Base-by-base conservation (phyloP, 2,329 filamentous ascomycete species). In the Fusarium buharicum region DNA sequence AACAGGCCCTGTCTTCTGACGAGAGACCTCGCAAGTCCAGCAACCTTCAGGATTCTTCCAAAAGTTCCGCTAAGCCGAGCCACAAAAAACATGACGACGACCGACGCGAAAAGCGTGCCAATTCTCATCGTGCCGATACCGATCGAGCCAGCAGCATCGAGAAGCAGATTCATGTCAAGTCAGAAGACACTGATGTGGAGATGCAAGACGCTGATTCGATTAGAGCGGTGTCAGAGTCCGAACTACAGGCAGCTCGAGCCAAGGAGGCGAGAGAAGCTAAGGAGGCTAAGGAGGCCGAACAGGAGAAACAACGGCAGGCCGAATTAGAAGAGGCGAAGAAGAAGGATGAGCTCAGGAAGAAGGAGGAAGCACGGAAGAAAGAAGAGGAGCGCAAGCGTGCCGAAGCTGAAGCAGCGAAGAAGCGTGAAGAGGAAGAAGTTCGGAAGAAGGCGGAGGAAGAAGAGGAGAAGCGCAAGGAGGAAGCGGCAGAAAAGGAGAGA, bases 141-240 rank as follows among this genome's bases (percentile, higher is more conserved):
- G 71, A 74, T 14, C 82, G 81, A 59, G 74, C 74, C 3, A 70
- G 67, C 10, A 70, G 75, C 3, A 73, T 75, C 4, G 83, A 85
- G 36, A 83, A 81, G 66, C 71, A 74, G 14, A 83, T 86, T n/a
- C 80, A 81, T 43, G 82, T 86, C 36, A 86, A 86, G 64, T 82
- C 82, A 1, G 84, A 86, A 58, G 84, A 86, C 50, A 70, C 76
- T 2, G 85, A 87, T 50, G 71, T 84, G 9, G 82, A 84, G 17
- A 86, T 87, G 84, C 76, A 74, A 2, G 84, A 86, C 59, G 79
- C 77, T 3, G 75, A 74, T 38, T 68, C 67, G 12, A 67, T 70
- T 5, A 71, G 71, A 34, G 69, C 70, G 16, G 58, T 52, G 3
- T 72, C 74, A 6, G 65, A 66, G n/a, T 52, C 62, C 34, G 64